Percentiles rank a stretch among this genome's conserved stretches.
phyloP scores from a whole-genome alignment of 2,329 filamentous ascomycete species.

The Penicillium oxalicum region DNA sequence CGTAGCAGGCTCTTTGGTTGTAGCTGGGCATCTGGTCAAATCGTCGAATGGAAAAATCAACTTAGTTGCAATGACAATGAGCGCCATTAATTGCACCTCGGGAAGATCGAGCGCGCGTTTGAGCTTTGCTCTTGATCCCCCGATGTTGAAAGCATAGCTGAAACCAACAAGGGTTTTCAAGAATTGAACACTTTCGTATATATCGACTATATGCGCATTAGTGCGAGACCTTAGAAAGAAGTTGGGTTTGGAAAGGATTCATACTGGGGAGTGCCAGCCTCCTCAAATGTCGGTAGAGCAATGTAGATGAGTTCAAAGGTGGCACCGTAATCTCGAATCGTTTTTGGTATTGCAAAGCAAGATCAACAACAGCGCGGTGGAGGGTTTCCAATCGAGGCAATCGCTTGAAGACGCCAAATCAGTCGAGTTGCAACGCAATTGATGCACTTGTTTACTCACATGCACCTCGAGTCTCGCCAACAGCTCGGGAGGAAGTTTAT shows the following conservation, averaged over 20 bases:
- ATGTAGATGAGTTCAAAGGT: conserved; percentile 61
- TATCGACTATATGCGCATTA: conserved; percentile 22
- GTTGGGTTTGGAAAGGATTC: conserved; percentile 17
- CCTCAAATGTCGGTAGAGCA: conserved; percentile 65
- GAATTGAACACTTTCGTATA: conserved; percentile 50
- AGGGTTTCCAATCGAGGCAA: conserved; percentile 51
- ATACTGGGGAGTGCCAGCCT: conserved; percentile 68
- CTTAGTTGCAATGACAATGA: conserved; percentile 72
- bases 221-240: conserved; percentile 2
- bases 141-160: conserved; percentile 48
- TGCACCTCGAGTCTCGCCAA: conserved; percentile 36
- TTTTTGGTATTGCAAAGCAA: conserved; percentile 58
- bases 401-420: conserved; percentile 19
- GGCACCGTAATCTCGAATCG: conserved; percentile 69
- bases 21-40: conserved; percentile 46
- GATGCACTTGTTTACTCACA: conserved; percentile 24
- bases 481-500: conserved; percentile 40
- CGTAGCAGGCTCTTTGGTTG: conserved; percentile 51
- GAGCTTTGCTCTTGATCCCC: conserved; percentile 30
- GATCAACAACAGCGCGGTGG: conserved; percentile 57
- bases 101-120: conserved; percentile 54
- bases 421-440: neutral
- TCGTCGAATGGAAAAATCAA: conserved; percentile 69
- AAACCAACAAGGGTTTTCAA: conserved; percentile 54
- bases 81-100: conserved; percentile 65